These are phyloP conservation scores for Heritiera fomes DNA, from an alignment of 345 rosid genomes.

Conservation along the genomic window DNA sequence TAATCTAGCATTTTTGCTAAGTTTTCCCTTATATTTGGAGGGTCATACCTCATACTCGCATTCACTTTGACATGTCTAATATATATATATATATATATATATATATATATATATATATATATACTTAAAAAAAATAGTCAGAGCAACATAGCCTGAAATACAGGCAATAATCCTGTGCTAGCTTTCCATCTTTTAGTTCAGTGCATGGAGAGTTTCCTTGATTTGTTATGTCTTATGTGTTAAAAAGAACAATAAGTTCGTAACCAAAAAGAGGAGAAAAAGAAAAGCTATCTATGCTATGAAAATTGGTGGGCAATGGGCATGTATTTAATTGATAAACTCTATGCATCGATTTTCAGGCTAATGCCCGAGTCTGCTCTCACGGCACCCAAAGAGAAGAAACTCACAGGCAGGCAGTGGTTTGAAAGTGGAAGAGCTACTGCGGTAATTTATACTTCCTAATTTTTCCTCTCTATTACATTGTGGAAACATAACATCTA, in stretches of 20 bases:
- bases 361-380: slow-evolving; percentile 94
- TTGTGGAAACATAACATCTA: slow-evolving; percentile 14
- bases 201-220: background rate
- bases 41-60: background rate
- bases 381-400: slow-evolving; percentile 74
- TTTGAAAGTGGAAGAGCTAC: slow-evolving; percentile 84
- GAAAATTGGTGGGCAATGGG: background rate
- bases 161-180: too few species aligned
- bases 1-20: background rate
- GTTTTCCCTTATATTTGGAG: slow-evolving; percentile 1
- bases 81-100: background rate
- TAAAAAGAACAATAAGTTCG: background rate
- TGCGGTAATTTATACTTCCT: slow-evolving; percentile 34
- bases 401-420: slow-evolving; percentile 90
- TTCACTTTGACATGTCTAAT: background rate
- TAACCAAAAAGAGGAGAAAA: background rate
- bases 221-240: background rate
- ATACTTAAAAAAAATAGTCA: background rate
- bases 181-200: background rate
- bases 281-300: background rate
- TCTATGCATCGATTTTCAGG: slow-evolving; percentile 37
- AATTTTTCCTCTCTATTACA: background rate
- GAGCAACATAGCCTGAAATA: too few species aligned
- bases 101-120: background rate
- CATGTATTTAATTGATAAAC: background rate